phyloP scores from a whole-genome alignment of 306 rosid genomes.

The Lathyrus oleraceus region DNA sequence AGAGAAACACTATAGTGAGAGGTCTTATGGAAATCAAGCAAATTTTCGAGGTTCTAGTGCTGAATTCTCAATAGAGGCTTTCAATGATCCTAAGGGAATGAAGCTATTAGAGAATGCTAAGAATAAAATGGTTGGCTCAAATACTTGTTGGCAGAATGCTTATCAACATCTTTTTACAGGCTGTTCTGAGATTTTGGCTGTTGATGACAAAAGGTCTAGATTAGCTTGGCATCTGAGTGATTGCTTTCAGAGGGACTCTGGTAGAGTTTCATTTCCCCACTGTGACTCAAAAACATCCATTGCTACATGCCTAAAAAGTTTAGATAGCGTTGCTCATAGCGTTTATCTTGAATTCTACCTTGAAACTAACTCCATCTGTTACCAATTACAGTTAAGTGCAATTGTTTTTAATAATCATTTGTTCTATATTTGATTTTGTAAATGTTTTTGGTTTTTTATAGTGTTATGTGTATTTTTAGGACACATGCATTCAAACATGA shows the following conservation, averaged over 20 bases:
- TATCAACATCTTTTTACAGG: slow-evolving; percentile 66
- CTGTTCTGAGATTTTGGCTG: slow-evolving; percentile 68
- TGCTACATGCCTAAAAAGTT: slow-evolving; percentile 47
- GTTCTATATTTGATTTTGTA: not conserved
- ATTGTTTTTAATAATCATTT: not conserved
- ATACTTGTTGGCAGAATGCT: slow-evolving; percentile 77
- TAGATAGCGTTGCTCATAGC: slow-evolving; percentile 60
- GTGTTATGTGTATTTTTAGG: slow-evolving; percentile 37
- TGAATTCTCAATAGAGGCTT: slow-evolving; percentile 61
- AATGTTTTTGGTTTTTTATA: not conserved
- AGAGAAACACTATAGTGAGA: slow-evolving; percentile 32
- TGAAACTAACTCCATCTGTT: slow-evolving; percentile 79
- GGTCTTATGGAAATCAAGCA: slow-evolving; percentile 11
- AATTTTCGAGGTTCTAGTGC: slow-evolving; percentile 41
- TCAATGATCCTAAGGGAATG: slow-evolving; percentile 55
- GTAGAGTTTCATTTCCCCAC: slow-evolving; percentile 57
- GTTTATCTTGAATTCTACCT: slow-evolving; percentile 86
- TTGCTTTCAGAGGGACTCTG: slow-evolving; percentile 87
- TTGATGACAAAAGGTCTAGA: slow-evolving; percentile 69
- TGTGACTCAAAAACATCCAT: slow-evolving; percentile 58
- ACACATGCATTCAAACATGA: slow-evolving; percentile 67
- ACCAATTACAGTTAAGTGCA: slow-evolving; percentile 77
- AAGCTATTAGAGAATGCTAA: slow-evolving; percentile 56
- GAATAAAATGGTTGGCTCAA: slow-evolving; percentile 50
- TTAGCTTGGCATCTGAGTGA: slow-evolving; percentile 89